Conservation (phyloP, 805 yeast species). For the Ogataea zsoltii region DNA sequence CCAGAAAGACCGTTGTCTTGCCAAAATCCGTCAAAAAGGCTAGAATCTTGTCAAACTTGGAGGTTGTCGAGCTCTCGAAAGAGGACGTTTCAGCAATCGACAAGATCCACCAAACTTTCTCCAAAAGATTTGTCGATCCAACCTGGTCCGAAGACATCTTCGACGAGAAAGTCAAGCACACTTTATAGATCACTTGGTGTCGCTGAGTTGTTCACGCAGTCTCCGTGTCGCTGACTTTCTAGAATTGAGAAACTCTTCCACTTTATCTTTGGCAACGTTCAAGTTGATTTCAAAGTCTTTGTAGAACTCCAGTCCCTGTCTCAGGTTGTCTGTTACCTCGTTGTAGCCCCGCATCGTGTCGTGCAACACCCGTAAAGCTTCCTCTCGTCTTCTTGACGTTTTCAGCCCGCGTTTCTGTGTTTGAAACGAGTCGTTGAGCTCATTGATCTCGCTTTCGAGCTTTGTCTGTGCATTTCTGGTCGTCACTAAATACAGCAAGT, state of each 20-base stretch:
- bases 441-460: conserved; percentile 30
- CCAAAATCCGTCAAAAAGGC: conserved; percentile 37
- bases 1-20: conserved; percentile 47
- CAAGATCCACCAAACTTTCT: conserved; percentile 30
- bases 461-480: conserved; percentile 40
- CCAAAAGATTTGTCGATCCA: conserved; percentile 39
- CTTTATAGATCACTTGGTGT: background rate
- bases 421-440: conserved; percentile 39
- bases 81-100: conserved; percentile 39
- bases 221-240: conserved; percentile 10
- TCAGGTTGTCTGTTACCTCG: conserved; percentile 59
- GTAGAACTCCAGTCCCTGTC: conserved; percentile 73
- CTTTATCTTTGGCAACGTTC: conserved; percentile 42
- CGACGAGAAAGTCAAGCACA: conserved; percentile 13
- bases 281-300: conserved; percentile 51
- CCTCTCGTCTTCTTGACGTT: conserved; percentile 41
- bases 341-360: conserved; percentile 49
- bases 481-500: conserved; percentile 46
- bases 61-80: conserved; percentile 34
- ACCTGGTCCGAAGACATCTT: conserved; percentile 39
- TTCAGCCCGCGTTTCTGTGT: conserved; percentile 35
- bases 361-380: conserved; percentile 53
- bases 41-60: conserved; percentile 39
- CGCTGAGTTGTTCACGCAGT: conserved; percentile 8
- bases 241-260: conserved; percentile 35